Base-by-base conservation (phyloP, 164 flowering plant genomes). In the Umbilicus rupestris region DNA sequence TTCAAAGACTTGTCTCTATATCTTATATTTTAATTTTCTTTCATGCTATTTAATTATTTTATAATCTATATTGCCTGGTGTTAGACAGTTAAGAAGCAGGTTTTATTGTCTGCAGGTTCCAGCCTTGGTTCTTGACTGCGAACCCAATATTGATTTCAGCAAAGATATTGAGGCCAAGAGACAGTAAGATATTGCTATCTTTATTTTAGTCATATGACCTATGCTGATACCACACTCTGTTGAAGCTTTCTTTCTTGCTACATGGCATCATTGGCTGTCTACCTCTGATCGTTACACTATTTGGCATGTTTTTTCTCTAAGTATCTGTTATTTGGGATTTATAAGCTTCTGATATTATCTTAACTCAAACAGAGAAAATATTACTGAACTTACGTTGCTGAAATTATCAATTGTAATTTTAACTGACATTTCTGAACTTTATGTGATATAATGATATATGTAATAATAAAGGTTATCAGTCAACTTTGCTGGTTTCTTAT, bases 51-150 rank as follows among this genome's bases (percentile, higher is more conserved):
- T 20, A 17, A 62, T n/a, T 62, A 6, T 3, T n/a, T 62, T 33
- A 3, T 62, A n/a, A 33, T 62, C 41, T 33, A 8, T 29, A 31
- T 35, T 31, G 58, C 52, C 30, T 22, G 26, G 57, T 12, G 22
- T 6, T 50, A 11, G 28, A 50, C 57, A 2, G 12, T 68, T 50
- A 31, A 67, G 69, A 28, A 67, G 9, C 1, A 55, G 67, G 12
- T 68, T 73, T 77, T 22, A 6, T 68, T 42, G 29, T 76, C 68
- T 42, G 62, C 82, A 93, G 97, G 95, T 94, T 71, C 98, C 98
- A 71, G 96, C 97, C 52, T 77, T 94, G 79, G 88, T 94, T 73
- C 87, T 94, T 26, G 97, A 94, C 74, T 94, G 98, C 50, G 98
- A 94, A 68, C 92, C 95, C 33, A 86, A 91, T 78, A 90, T 94